A percentile compares a stretch with the other conserved stretches of the same genome.
Conservation (phyloP, 169 alveolate species). For the Cryptosporidium andersoni region DNA sequence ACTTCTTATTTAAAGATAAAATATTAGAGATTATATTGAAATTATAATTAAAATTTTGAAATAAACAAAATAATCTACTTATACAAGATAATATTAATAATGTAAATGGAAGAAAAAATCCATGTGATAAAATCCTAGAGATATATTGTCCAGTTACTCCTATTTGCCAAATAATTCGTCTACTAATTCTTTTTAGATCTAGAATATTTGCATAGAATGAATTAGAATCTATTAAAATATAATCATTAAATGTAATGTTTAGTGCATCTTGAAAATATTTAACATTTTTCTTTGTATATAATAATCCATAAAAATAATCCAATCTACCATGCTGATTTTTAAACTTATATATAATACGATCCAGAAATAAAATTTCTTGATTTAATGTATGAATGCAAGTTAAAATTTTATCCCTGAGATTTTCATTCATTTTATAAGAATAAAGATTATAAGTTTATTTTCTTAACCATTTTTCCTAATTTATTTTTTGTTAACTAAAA, state of each 20-base stretch:
- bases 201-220: slow-evolving; percentile 11
- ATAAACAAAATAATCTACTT: slow-evolving; percentile 26
- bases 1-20: neutral
- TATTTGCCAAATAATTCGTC: slow-evolving; percentile 62
- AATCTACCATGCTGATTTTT: slow-evolving; percentile 67
- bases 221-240: neutral
- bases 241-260: slow-evolving; percentile 11
- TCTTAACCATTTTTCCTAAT: too few species aligned
- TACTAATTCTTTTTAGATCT: slow-evolving; percentile 19
- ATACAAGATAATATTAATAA: slow-evolving; percentile 22
- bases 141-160: slow-evolving; percentile 47
- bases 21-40: neutral
- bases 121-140: slow-evolving; percentile 59
- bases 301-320: slow-evolving; percentile 27
- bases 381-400: neutral
- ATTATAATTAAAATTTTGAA: slow-evolving; percentile 1
- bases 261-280: slow-evolving; percentile 26
- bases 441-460: too few species aligned
- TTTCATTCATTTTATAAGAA: neutral
- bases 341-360: slow-evolving; percentile 44
- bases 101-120: slow-evolving; percentile 29
- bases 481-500: too few species aligned
- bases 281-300: slow-evolving; percentile 26
- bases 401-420: slow-evolving; percentile 13
- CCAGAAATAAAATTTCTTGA: slow-evolving; percentile 22